phyloP scores from a whole-genome alignment of 2,329 filamentous ascomycete species.

The Neofusicoccum parvum region DNA sequence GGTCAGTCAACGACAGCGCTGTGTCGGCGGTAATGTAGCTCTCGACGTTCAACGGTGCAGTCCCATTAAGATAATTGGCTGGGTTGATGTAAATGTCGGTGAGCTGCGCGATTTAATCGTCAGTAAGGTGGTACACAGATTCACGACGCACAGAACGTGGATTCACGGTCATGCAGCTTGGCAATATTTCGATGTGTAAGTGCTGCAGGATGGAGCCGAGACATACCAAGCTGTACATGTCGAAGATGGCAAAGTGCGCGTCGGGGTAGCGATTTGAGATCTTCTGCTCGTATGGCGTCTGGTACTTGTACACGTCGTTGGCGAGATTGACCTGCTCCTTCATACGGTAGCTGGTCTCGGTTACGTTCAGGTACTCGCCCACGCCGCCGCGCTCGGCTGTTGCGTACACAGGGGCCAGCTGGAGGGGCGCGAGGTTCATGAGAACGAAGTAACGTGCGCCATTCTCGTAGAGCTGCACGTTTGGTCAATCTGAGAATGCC shows the following conservation, averaged over 20 bases:
- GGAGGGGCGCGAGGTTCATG: slow-evolving; percentile 68
- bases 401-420: slow-evolving; percentile 69
- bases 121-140: not conserved
- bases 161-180: no score
- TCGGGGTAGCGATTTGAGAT: slow-evolving; percentile 51
- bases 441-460: slow-evolving; percentile 73
- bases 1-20: slow-evolving; percentile 41
- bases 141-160: not conserved
- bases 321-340: slow-evolving; percentile 52
- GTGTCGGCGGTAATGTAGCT: slow-evolving; percentile 57
- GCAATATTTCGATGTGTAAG: no score
- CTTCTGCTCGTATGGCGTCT: slow-evolving; percentile 50
- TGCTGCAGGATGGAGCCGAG: no score
- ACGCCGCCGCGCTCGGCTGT: slow-evolving; percentile 49
- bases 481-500: slow-evolving; percentile 37
- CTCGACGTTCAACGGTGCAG: slow-evolving; percentile 63
- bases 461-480: slow-evolving; percentile 57
- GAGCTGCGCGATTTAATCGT: slow-evolving; percentile 42
- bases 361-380: slow-evolving; percentile 50
- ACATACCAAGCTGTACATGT: slow-evolving; percentile 63
- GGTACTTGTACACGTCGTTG: slow-evolving; percentile 56
- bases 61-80: slow-evolving; percentile 61
- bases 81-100: slow-evolving; percentile 67
- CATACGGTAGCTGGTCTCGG: slow-evolving; percentile 55
- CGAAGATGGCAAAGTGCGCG: slow-evolving; percentile 66